A percentile compares a stretch with the other conserved stretches of the same genome.
These are phyloP conservation scores for Gryganskiella cystojenkinii DNA, from an alignment of 192 early-diverging fungal species.

Conservation along the genomic window DNA sequence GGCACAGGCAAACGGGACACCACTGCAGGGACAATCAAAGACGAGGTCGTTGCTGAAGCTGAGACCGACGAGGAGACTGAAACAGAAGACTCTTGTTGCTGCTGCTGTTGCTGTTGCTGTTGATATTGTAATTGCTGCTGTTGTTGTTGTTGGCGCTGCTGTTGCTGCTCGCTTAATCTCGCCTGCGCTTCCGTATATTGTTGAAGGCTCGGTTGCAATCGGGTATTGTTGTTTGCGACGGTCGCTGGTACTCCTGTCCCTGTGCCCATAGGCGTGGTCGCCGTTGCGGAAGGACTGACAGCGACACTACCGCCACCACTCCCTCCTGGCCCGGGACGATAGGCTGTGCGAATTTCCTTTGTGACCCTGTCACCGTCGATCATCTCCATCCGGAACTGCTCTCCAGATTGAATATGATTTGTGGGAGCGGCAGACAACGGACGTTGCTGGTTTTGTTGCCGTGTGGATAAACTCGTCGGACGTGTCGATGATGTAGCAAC, in stretches of 20 bases:
- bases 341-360: conserved; percentile 24
- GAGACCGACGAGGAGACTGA: no score
- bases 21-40: neutral
- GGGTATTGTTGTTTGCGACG: neutral
- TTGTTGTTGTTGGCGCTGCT: no score
- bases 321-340: conserved; percentile 2
- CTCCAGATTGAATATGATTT: conserved; percentile 17
- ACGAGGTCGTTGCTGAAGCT: neutral
- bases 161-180: conserved; percentile 8
- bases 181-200: conserved; percentile 12
- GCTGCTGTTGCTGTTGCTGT: conserved; percentile 1
- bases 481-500: neutral
- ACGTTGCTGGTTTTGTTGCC: no score
- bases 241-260: no score
- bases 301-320: neutral
- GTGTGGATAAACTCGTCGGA: no score
- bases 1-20: neutral
- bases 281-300: no score
- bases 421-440: neutral
- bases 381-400: conserved; percentile 42
- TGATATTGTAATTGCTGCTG: no score
- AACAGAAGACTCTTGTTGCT: neutral
- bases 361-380: conserved; percentile 30
- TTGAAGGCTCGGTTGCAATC: conserved; percentile 1
- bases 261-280: no score